These are phyloP conservation scores for Suillus ampliporus DNA, from an alignment of 768 basidiomycete species.

Conservation along the genomic window DNA sequence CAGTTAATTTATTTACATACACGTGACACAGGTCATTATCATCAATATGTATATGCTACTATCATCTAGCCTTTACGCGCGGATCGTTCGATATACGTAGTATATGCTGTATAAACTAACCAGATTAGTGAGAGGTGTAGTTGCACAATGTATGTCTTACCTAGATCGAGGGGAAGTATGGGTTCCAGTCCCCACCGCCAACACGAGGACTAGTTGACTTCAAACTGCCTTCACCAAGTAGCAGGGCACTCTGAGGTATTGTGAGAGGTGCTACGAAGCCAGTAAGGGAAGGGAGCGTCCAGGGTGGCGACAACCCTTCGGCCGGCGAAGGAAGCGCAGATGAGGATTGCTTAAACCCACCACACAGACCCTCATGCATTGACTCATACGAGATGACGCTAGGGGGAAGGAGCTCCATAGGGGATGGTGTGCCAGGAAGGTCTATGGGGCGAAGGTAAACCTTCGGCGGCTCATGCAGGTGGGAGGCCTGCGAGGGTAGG, in stretches of 20 bases:
- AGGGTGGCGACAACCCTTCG: constrained; percentile 1
- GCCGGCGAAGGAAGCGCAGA: not conserved
- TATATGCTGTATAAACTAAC: not conserved
- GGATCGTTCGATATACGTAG: not conserved
- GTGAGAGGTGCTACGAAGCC: not conserved
- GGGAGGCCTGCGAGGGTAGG: not conserved
- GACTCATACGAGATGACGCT: constrained; percentile 2
- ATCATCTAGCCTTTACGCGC: not conserved
- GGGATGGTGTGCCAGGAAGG: constrained; percentile 22
- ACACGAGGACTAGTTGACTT: not conserved
- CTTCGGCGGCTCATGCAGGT: not conserved
- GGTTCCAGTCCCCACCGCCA: not conserved
- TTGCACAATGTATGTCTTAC: not conserved
- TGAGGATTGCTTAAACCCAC: not conserved
- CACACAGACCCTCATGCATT: not conserved
- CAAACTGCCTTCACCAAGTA: not conserved
- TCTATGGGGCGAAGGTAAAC: constrained; percentile 4
- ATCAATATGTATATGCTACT: not conserved
- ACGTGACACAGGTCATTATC: not conserved
- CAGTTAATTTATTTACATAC: not conserved
- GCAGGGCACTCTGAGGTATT: not conserved
- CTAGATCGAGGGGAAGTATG: constrained; percentile 2
- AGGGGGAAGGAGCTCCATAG: constrained; percentile 20
- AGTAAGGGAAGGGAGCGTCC: not conserved
- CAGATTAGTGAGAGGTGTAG: not conserved